Conservation (phyloP, 139 green algal species). For the Closterium sp. region DNA sequence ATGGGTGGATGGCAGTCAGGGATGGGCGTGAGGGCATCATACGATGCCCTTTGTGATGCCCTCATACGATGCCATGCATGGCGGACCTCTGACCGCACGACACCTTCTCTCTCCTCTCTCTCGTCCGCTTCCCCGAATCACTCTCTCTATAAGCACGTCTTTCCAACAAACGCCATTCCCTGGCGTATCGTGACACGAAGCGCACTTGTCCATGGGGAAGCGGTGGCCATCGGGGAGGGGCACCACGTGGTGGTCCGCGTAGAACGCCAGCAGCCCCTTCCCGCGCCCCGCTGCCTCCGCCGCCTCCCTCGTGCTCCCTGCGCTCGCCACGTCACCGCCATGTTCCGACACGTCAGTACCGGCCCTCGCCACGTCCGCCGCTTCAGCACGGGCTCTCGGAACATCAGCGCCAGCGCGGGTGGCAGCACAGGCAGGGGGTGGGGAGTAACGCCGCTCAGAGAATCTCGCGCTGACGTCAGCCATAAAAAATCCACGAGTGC, state of each 20-base stretch:
- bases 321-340: not conserved
- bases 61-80: no score
- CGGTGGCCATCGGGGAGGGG: slow-evolving; percentile 19
- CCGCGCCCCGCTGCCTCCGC: slow-evolving; percentile 2
- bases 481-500: not conserved
- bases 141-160: no score
- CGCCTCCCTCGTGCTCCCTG: not conserved
- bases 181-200: not conserved
- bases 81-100: not conserved
- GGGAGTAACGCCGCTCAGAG: not conserved
- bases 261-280: slow-evolving; percentile 29
- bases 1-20: not conserved
- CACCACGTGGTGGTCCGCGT: slow-evolving; percentile 28
- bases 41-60: no score
- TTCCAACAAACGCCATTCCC: no score
- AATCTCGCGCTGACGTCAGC: not conserved
- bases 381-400: not conserved
- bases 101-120: not conserved
- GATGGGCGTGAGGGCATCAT: no score
- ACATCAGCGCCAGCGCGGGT: not conserved
- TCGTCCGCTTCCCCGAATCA: not conserved
- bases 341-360: not conserved
- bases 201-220: slow-evolving; percentile 39
- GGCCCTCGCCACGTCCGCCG: not conserved
- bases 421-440: not conserved